Conservation (phyloP, 2,329 filamentous ascomycete genomes). For the Clarireedia hainanense region DNA sequence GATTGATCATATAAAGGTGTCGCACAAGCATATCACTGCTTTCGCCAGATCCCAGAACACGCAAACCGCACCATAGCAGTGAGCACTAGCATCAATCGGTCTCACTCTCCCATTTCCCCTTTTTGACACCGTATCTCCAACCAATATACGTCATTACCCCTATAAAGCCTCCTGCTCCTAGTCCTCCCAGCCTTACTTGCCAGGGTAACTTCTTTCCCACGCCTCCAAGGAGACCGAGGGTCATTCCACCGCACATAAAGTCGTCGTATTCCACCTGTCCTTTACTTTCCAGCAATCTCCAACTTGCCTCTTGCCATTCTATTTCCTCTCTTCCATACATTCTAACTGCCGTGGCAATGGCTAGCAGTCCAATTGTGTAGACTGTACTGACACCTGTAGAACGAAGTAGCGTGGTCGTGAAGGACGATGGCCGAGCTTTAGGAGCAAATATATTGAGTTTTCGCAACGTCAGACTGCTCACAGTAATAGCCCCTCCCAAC, state of each 20-base stretch:
- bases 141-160: constrained; percentile 42
- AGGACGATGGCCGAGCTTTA: constrained; percentile 13
- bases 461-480: constrained; percentile 27
- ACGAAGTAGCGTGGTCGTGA: constrained; percentile 35
- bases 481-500: constrained; percentile 36
- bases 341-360: constrained; percentile 35
- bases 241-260: constrained; percentile 41
- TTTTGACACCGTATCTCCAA: constrained; percentile 42
- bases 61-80: no score
- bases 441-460: constrained; percentile 7
- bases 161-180: constrained; percentile 40
- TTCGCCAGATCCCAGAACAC: no score
- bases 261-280: constrained; percentile 51
- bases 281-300: constrained; percentile 50
- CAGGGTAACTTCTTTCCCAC: constrained; percentile 27
- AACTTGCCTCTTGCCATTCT: constrained; percentile 57
- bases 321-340: constrained; percentile 52
- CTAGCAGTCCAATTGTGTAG: constrained; percentile 37
- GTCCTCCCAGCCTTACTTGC: constrained; percentile 36
- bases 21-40: no score
- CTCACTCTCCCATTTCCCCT: constrained; percentile 29
- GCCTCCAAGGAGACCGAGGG: constrained; percentile 28
- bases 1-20: no score
- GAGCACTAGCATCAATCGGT: no score
- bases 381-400: constrained; percentile 39